phyloP scores from a whole-genome alignment of 2,329 filamentous ascomycete species.

The Fusarium sp. region DNA sequence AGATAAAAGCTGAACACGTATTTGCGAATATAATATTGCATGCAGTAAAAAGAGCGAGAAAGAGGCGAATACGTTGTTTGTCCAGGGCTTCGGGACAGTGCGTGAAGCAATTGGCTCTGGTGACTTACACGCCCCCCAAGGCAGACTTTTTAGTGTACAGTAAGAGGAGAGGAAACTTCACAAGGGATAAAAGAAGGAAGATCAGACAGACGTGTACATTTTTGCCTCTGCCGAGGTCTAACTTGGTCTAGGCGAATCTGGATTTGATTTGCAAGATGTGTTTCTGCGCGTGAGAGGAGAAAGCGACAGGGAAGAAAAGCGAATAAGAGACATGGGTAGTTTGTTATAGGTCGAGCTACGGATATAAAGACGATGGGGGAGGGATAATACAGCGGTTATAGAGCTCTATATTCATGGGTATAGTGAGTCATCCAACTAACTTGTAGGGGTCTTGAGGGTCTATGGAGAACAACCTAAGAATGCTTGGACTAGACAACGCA shows the following conservation, averaged over 20 bases:
- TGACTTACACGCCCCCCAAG: slow-evolving; percentile 26
- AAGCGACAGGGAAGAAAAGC: background rate
- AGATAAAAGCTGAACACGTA: slow-evolving; percentile 37
- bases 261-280: slow-evolving; percentile 11
- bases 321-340: background rate
- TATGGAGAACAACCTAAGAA: background rate
- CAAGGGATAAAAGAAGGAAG: background rate
- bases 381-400: slow-evolving; percentile 8
- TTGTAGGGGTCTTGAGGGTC: background rate
- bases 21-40: background rate
- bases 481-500: background rate
- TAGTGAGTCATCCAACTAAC: background rate
- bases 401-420: background rate
- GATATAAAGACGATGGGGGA: background rate
- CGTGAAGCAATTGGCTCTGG: slow-evolving; percentile 13
- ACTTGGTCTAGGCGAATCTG: slow-evolving; percentile 6
- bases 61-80: slow-evolving; percentile 3
- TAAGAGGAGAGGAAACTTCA: background rate
- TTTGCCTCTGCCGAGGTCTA: slow-evolving; percentile 22
- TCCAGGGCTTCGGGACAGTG: slow-evolving; percentile 23
- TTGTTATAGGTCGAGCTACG: background rate
- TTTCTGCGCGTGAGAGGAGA: slow-evolving; percentile 12
- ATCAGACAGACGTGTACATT: slow-evolving; percentile 13
- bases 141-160: too few species aligned
- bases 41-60: background rate